A percentile compares a stretch with the other conserved stretches of the same genome.
Evolutionary conservation across 306 rosid species (phyloP).

Genomic region (Inga laurina): DNA sequence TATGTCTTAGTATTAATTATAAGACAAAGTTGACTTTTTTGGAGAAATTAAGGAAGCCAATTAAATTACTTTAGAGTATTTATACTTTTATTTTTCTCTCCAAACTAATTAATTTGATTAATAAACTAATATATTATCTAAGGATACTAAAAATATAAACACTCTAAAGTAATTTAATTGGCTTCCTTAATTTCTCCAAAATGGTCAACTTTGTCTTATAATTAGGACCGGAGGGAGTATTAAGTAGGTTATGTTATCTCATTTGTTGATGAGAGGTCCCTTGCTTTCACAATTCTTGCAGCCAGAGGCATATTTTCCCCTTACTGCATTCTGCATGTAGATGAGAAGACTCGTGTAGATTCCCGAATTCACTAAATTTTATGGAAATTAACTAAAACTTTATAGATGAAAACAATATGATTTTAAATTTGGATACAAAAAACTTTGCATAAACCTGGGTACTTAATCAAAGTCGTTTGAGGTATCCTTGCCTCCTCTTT

Average conservation of each 20-base stretch:
- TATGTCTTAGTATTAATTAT: not conserved
- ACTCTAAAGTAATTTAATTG: no score
- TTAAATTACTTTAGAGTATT: no score
- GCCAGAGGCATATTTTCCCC: not conserved
- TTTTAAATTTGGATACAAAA: not conserved
- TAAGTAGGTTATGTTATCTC: not conserved
- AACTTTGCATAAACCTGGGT: not conserved
- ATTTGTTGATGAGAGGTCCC: slow-evolving; percentile 18
- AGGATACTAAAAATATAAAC: no score
- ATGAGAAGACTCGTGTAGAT: not conserved
- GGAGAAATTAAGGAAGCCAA: no score
- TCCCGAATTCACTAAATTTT: not conserved
- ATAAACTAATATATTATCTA: no score
- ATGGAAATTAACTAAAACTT: not conserved
- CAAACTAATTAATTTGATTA: no score
- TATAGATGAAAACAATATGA: not conserved
- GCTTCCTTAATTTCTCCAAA: no score
- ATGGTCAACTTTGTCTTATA: no score
- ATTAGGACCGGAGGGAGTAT: no score
- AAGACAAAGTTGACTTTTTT: no score
- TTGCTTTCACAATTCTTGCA: not conserved
- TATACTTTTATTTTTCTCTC: no score
- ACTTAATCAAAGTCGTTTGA: not conserved
- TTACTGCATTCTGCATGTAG: not conserved
- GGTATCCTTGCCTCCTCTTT: not conserved